phyloP scores from a whole-genome alignment of 2,329 filamentous ascomycete genomes.

The Fusarium sp. region DNA sequence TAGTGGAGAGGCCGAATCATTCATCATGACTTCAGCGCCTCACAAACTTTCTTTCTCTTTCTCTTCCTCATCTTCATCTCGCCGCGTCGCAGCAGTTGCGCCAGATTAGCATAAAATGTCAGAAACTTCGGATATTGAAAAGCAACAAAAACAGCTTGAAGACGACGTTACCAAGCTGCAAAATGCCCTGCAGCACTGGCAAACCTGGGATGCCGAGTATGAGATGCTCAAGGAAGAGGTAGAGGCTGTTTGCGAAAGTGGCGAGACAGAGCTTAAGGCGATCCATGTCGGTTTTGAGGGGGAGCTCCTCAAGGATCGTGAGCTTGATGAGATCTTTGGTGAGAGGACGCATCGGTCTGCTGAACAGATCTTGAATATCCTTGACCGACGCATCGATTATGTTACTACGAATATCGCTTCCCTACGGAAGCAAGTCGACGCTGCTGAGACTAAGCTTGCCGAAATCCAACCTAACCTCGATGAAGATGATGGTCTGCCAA shows the following conservation, averaged over 20 bases:
- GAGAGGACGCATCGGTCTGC: conserved; percentile 47
- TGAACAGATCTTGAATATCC: conserved; percentile 69
- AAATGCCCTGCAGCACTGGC: conserved; percentile 87
- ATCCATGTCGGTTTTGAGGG: conserved; percentile 73
- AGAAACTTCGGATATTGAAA: conserved; percentile 76
- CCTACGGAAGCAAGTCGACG: conserved; percentile 78
- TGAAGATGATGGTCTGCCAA: conserved; percentile 78
- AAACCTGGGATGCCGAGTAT: conserved; percentile 91
- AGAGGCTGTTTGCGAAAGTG: conserved; percentile 64
- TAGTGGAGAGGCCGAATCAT: conserved; percentile 23
- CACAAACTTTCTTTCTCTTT: conserved; percentile 21
- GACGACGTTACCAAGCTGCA: conserved; percentile 77
- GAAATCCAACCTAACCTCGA: conserved; percentile 72
- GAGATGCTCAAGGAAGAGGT: conserved; percentile 89
- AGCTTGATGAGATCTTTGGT: conserved; percentile 64
- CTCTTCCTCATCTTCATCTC: conserved; percentile 14
- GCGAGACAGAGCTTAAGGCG: conserved; percentile 64
- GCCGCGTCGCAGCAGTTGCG: conserved; percentile 17
- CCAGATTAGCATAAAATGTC: conserved; percentile 54
- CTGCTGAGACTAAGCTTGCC: conserved; percentile 77
- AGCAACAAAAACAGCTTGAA: conserved; percentile 81
- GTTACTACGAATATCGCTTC: conserved; percentile 84
- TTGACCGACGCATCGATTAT: conserved; percentile 85
- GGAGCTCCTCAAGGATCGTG: conserved; percentile 71
- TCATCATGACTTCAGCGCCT: conserved; percentile 30